Conservation (phyloP, 441 rosid species). For the Melastoma candidum region DNA sequence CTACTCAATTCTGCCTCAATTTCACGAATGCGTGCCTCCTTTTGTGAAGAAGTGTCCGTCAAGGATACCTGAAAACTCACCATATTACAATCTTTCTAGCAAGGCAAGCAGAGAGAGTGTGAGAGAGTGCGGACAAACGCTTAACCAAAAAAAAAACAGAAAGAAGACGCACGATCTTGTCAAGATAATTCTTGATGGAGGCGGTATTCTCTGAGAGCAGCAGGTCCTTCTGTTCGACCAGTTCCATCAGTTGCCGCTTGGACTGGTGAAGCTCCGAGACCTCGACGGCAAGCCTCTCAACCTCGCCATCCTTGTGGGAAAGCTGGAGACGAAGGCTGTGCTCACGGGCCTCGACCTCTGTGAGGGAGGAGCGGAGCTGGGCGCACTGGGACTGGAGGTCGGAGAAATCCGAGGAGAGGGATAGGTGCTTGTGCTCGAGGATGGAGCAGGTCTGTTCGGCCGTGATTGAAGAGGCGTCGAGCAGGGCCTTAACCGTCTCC, state of each 20-base stretch:
- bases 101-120: neutral
- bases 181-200: slow-evolving; percentile 59
- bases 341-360: slow-evolving; percentile 65
- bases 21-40: slow-evolving; percentile 61
- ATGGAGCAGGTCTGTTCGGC: slow-evolving; percentile 95
- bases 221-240: slow-evolving; percentile 72
- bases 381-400: slow-evolving; percentile 54
- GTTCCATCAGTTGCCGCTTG: slow-evolving; percentile 73
- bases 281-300: slow-evolving; percentile 61
- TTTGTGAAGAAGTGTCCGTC: slow-evolving; percentile 53
- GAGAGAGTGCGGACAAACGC: neutral
- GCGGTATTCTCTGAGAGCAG: slow-evolving; percentile 77
- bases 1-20: slow-evolving; percentile 62
- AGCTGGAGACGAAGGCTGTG: slow-evolving; percentile 76
- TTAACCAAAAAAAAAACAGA: neutral
- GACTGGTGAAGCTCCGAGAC: slow-evolving; percentile 71
- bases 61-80: slow-evolving; percentile 42
- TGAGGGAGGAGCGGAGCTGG: slow-evolving; percentile 63
- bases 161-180: slow-evolving; percentile 56
- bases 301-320: slow-evolving; percentile 77
- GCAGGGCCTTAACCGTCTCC: slow-evolving; percentile 66
- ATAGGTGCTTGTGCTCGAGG: slow-evolving; percentile 86
- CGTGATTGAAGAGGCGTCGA: slow-evolving; percentile 80
- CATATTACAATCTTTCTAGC: neutral
- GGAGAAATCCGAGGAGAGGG: slow-evolving; percentile 57